Conservation (phyloP, 2,329 filamentous ascomycete species). For the Beauveria pseudobassiana region DNA sequence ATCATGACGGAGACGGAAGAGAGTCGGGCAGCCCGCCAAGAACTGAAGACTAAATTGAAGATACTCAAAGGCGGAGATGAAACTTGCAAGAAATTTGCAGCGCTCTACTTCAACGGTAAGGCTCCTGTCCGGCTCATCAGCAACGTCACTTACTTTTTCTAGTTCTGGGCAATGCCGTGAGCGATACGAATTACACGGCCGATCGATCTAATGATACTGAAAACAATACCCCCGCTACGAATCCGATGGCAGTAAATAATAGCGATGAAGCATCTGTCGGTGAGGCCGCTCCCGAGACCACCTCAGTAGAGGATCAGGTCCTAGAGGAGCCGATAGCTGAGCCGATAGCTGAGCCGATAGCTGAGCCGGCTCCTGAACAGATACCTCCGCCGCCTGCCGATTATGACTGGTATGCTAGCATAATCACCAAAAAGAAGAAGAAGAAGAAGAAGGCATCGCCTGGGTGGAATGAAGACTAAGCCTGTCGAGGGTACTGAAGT, state of each 20-base stretch:
- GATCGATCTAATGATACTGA: neutral
- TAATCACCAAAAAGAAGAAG: too few species aligned
- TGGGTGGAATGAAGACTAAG: too few species aligned
- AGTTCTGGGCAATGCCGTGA: neutral
- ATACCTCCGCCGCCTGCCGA: too few species aligned
- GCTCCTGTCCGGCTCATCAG: too few species aligned
- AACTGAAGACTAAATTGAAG: neutral
- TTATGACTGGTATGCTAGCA: too few species aligned
- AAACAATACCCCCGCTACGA: neutral
- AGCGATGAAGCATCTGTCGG: neutral
- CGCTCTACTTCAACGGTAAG: neutral
- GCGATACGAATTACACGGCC: neutral
- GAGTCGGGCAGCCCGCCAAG: neutral
- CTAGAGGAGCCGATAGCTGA: neutral
- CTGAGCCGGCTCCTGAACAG: too few species aligned
- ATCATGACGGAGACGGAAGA: slow-evolving; percentile 18
- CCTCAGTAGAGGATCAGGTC: neutral
- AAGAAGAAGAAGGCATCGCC: too few species aligned
- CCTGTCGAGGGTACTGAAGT: too few species aligned
- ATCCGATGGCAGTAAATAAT: neutral
- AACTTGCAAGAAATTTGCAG: slow-evolving; percentile 5
- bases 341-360: neutral
- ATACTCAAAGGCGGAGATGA: neutral
- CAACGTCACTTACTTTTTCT: neutral
- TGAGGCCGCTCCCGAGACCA: neutral